Percentiles rank a stretch among this genome's conserved stretches.
phyloP scores from a whole-genome alignment of 805 yeast genomes.

The Kodamaea fukazawae region DNA sequence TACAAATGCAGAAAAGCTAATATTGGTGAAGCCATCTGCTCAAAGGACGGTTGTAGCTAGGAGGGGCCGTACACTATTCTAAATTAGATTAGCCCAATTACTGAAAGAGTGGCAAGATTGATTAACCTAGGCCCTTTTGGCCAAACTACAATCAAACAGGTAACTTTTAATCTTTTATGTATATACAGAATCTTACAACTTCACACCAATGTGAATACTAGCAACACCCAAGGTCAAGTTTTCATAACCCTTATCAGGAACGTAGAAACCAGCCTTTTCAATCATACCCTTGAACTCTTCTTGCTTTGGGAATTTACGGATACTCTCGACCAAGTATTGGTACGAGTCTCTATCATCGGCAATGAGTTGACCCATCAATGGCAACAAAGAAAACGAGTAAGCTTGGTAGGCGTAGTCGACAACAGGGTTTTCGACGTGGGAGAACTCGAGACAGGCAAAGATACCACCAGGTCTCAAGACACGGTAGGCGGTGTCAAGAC shows the following conservation, averaged over 20 bases:
- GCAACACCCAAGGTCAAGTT: slow-evolving; percentile 93
- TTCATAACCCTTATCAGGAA: slow-evolving; percentile 86
- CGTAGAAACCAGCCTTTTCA: slow-evolving; percentile 89
- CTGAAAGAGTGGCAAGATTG: too few relatives aligned
- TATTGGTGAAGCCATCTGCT: too few relatives aligned
- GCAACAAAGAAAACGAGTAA: slow-evolving; percentile 84
- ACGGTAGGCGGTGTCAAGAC: slow-evolving; percentile 91
- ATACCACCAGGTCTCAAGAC: slow-evolving; percentile 97
- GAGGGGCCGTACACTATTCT: background rate
- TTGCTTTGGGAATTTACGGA: slow-evolving; percentile 87
- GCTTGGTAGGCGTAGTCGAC: slow-evolving; percentile 78
- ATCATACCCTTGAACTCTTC: slow-evolving; percentile 90
- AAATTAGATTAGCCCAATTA: too few relatives aligned
- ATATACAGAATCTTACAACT: slow-evolving; percentile 45
- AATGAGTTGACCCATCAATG: slow-evolving; percentile 91
- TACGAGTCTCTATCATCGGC: slow-evolving; percentile 96
- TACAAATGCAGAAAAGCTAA: too few relatives aligned
- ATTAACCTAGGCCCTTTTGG: too few relatives aligned
- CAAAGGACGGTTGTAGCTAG: background rate
- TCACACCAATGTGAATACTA: slow-evolving; percentile 93
- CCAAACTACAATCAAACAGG: background rate
- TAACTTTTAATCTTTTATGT: background rate
- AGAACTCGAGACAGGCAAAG: slow-evolving; percentile 92
- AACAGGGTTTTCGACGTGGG: slow-evolving; percentile 79
- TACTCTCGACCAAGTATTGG: slow-evolving; percentile 94